Evolutionary conservation across 441 rosid species (phyloP).

Genomic region (Manihot esculenta): DNA sequence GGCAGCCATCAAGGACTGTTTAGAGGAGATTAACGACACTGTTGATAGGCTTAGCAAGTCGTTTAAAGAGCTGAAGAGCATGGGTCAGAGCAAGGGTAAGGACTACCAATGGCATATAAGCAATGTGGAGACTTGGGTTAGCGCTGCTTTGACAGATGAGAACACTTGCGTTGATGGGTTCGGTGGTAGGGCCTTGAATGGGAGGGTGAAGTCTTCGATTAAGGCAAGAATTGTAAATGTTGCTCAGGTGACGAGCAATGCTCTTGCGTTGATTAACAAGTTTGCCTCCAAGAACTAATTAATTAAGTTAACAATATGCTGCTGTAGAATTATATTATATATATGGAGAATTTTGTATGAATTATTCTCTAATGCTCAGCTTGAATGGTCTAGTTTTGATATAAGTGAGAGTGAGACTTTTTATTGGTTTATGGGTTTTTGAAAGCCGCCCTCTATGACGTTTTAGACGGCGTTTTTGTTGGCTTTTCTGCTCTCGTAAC

Average conservation of each 20-base stretch:
- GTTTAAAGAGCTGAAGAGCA: conserved; percentile 48
- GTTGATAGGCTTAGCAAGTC: conserved; percentile 66
- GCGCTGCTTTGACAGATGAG: conserved; percentile 85
- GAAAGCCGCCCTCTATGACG: no score
- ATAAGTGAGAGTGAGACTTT: no score
- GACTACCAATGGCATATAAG: conserved; percentile 68
- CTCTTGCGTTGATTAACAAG: conserved; percentile 61
- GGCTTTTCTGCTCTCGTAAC: no score
- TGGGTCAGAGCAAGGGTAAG: conserved; percentile 43
- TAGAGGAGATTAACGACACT: conserved; percentile 60
- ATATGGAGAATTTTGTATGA: no score
- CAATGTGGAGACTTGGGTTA: conserved; percentile 86
- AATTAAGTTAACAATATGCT: no score
- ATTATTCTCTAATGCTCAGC: no score
- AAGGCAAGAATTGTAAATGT: conserved; percentile 35
- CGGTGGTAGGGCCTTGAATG: not conserved
- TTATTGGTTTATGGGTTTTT: no score
- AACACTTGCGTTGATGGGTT: conserved; percentile 45
- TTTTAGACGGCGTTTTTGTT: no score
- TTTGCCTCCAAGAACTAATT: conserved; percentile 41
- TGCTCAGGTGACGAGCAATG: conserved; percentile 79
- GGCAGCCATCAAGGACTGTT: conserved; percentile 65
- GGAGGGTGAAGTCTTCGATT: not conserved
- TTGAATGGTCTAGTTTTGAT: no score
- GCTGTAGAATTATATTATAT: no score